Conservation (phyloP, 257 asterid species). For the Solanum chilense region DNA sequence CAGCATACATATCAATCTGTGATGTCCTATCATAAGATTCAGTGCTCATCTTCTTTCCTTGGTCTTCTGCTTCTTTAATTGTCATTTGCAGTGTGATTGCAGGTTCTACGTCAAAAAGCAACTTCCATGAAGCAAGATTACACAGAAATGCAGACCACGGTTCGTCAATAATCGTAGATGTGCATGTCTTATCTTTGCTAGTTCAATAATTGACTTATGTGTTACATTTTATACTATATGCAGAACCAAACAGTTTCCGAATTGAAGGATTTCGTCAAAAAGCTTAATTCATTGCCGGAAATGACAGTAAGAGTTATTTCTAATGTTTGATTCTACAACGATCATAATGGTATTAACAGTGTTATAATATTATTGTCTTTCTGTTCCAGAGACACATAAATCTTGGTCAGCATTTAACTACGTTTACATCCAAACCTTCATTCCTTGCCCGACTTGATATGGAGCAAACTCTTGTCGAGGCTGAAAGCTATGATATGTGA, state of each 20-base stretch:
- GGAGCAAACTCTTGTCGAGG: slow-evolving; percentile 94
- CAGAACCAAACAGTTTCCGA: slow-evolving; percentile 94
- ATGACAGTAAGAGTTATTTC: slow-evolving; percentile 65
- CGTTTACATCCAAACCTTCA: slow-evolving; percentile 73
- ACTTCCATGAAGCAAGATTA: slow-evolving; percentile 98
- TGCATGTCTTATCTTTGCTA: slow-evolving; percentile 4
- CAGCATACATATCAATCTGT: background rate
- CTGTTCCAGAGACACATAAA: slow-evolving; percentile 85
- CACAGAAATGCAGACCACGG: slow-evolving; percentile 77
- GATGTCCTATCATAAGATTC: background rate
- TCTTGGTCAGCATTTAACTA: slow-evolving; percentile 92
- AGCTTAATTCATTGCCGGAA: slow-evolving; percentile 96
- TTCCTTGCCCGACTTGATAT: slow-evolving; percentile 85
- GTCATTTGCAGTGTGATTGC: slow-evolving; percentile 39
- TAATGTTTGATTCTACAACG: background rate
- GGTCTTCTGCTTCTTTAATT: slow-evolving; percentile 25
- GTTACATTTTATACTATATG: slow-evolving; percentile 11
- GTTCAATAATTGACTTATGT: background rate
- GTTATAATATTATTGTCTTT: slow-evolving; percentile 10
- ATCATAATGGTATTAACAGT: background rate
- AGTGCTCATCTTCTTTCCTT: background rate
- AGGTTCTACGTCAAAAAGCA: slow-evolving; percentile 98
- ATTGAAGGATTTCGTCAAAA: slow-evolving; percentile 94
- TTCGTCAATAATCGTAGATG: slow-evolving; percentile 25
- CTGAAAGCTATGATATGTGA: slow-evolving; percentile 88